These are phyloP conservation scores for Priceomyces castillae DNA, from an alignment of 805 yeast species.

Conservation along the genomic window DNA sequence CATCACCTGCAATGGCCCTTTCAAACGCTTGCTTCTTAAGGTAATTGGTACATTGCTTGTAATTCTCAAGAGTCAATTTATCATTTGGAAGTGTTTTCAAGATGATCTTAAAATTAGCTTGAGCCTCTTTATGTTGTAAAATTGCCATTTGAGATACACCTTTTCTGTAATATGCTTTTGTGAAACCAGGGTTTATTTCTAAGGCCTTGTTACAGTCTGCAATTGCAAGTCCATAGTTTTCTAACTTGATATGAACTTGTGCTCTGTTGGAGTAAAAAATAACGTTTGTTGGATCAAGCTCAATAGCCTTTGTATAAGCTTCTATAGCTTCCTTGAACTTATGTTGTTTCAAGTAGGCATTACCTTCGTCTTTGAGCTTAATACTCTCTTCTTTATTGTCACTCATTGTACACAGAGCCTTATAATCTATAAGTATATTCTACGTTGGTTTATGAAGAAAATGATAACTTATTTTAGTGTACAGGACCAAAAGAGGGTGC, in stretches of 20 bases:
- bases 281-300: constrained; percentile 54
- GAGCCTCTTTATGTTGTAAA: constrained; percentile 71
- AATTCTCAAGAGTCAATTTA: constrained; percentile 57
- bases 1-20: constrained; percentile 78
- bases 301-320: constrained; percentile 72
- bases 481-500: too few species aligned
- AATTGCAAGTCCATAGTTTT: constrained; percentile 82
- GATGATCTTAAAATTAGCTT: constrained; percentile 63
- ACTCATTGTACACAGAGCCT: constrained; percentile 3
- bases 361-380: constrained; percentile 67
- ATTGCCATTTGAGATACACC: constrained; percentile 80
- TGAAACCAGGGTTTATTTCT: constrained; percentile 58
- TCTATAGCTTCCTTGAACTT: constrained; percentile 64
- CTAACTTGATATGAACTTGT: constrained; percentile 81
- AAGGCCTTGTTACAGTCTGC: constrained; percentile 75
- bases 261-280: constrained; percentile 83
- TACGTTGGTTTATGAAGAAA: too few species aligned
- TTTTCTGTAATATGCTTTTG: constrained; percentile 83
- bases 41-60: constrained; percentile 60
- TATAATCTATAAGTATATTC: too few species aligned
- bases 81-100: constrained; percentile 66
- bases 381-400: constrained; percentile 37
- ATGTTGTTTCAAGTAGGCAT: constrained; percentile 64
- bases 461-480: too few species aligned
- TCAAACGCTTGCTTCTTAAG: constrained; percentile 78